Conservation (phyloP, 352 stramenopile species). For the Peronospora belbahrii region DNA sequence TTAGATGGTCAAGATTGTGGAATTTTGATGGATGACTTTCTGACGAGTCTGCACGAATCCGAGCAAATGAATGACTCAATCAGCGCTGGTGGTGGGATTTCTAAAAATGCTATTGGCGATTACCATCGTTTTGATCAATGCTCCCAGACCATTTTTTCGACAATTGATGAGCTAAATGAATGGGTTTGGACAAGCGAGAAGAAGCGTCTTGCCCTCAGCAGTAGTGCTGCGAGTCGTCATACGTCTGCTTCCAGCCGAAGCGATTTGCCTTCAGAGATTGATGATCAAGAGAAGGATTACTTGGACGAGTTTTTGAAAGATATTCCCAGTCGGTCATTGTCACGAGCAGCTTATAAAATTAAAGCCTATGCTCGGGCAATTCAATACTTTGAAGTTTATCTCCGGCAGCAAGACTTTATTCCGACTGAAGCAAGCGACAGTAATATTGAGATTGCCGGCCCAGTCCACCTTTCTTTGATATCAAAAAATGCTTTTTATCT, state of each 20-base stretch:
- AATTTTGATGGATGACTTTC: conserved; percentile 44
- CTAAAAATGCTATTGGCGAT: conserved; percentile 33
- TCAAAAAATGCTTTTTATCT: conserved; percentile 60
- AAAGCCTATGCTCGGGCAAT: conserved; percentile 63
- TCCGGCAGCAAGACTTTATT: conserved; percentile 45
- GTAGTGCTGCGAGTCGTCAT: conserved; percentile 36
- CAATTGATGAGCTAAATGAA: conserved; percentile 82
- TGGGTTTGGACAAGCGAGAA: conserved; percentile 85
- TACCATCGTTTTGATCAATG: conserved; percentile 80
- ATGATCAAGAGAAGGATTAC: conserved; percentile 72
- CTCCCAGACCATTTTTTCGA: conserved; percentile 79
- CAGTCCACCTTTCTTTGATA: conserved; percentile 41
- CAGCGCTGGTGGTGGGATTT: neutral
- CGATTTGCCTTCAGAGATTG: conserved; percentile 43
- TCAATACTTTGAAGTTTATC: conserved; percentile 67
- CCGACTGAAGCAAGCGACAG: conserved; percentile 12
- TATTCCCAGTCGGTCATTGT: conserved; percentile 58
- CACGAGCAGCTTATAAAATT: conserved; percentile 59
- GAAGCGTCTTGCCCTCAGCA: conserved; percentile 57
- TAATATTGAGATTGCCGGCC: conserved; percentile 17
- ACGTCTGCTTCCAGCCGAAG: conserved; percentile 30
- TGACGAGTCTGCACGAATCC: conserved; percentile 27
- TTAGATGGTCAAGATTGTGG: conserved; percentile 61
- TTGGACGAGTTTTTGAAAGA: conserved; percentile 70
- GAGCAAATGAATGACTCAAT: conserved; percentile 16